Conservation (phyloP, 495 filamentous ascomycete species). For the Annulohypoxylon moriforme region DNA sequence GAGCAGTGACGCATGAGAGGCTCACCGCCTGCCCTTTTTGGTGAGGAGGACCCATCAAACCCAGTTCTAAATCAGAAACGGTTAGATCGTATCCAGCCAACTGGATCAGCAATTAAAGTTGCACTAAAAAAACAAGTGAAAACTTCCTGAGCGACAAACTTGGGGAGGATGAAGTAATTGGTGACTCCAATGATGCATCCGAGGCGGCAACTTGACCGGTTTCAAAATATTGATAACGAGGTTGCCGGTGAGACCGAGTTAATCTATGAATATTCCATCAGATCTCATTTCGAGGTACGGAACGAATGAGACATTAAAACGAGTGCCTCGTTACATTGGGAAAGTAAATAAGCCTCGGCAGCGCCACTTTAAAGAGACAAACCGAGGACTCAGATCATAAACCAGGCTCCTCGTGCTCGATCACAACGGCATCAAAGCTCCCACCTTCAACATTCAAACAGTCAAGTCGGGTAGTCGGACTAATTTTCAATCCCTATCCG, state of each 20-base stretch:
- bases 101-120: conserved; percentile 27
- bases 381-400: not conserved
- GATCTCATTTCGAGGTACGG: conserved; percentile 5
- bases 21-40: conserved; percentile 33
- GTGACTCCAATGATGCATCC: conserved; percentile 3
- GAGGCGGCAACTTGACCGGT: not conserved
- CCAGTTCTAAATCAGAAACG: not conserved
- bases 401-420: not conserved
- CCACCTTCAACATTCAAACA: not conserved
- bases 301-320: not conserved
- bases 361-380: conserved; percentile 25
- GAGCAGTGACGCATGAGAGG: conserved; percentile 37
- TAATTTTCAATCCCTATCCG: not conserved
- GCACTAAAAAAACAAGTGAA: conserved; percentile 15
- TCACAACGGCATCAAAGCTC: not conserved
- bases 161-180: not conserved
- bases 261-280: conserved; percentile 1
- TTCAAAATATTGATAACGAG: not conserved
- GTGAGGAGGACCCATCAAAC: not conserved
- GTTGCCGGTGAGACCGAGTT: not conserved
- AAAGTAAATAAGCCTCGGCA: conserved; percentile 19
- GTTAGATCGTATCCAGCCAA: conserved; percentile 22
- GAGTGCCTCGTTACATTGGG: not conserved
- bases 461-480: not conserved
- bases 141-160: conserved; percentile 2